Base-by-base conservation (phyloP, 2,329 filamentous ascomycete species). In the Aurifilum marmelostoma region DNA sequence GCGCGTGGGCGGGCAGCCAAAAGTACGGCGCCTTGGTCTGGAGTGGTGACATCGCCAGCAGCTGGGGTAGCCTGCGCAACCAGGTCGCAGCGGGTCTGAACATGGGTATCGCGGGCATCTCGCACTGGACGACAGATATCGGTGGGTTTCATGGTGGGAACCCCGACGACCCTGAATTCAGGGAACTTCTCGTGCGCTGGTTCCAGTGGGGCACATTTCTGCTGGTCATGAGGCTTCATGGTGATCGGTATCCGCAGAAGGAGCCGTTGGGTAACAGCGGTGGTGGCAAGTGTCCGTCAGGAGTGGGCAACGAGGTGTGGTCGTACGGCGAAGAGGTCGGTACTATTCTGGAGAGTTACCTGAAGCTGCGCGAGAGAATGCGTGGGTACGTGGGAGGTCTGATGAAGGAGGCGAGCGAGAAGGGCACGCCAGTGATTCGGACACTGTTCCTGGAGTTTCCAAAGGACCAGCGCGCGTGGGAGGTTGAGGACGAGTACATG, bases 61-160 rank as follows among this genome's bases (percentile, higher is more conserved):
- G 86, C 0, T 91, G 89, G 89, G 77, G 76, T 2, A 87, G 83
- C 34, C 81, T 91, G 62, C 82, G 86, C 3, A 83, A 86, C 69
- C 88, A 91, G 75, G 79, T 91, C 2, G 82, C 87, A 0, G 89
- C 89, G 0, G 89, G 89, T 0, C 78, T 91, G 27, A 89, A 89
- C 74, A 90, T 90, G 85, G 89, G 88, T 0, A 78, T 91, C 5
- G 82, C 87, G 0, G 89, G 89, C 0, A 82, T 91, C 12, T 84
- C 88, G 0, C 91, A 88, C 88, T 91, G 88, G 87, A 91, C 89
- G 0, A 91, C 89, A 0, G 89, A 91, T 73, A 91, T 91, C 65
- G 89, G 89, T 1, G 89, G 89, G 0, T 91, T 92, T 74, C 89
- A 91, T 73, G 89, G 89, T 6, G 89, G 89, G 0, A 82, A 89